Evolutionary conservation across 2,329 filamentous ascomycete species (phyloP).

Genomic region (Nothophaeocryptopus gaeumannii): DNA sequence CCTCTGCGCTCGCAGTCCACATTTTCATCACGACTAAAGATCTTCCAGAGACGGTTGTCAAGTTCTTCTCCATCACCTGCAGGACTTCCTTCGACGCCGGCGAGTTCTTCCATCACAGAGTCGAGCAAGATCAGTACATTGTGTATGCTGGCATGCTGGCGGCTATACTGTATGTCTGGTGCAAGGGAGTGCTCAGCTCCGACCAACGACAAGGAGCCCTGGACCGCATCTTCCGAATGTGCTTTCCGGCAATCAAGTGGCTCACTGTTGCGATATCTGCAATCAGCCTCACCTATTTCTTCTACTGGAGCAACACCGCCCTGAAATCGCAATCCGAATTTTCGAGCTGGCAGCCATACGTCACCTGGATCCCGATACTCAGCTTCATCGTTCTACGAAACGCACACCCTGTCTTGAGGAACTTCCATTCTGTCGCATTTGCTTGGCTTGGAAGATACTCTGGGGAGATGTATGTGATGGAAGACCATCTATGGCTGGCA

Average conservation of each 20-base stretch:
- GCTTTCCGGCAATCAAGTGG: slow-evolving; percentile 25
- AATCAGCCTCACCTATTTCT: slow-evolving; percentile 32
- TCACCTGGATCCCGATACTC: slow-evolving; percentile 55
- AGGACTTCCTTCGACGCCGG: slow-evolving; percentile 49
- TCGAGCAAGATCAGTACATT: slow-evolving; percentile 54
- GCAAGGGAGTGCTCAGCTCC: slow-evolving; percentile 17
- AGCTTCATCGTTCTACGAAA: slow-evolving; percentile 55
- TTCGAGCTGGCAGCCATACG: slow-evolving; percentile 52
- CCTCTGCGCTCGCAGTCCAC: slow-evolving; percentile 45
- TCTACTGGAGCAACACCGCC: slow-evolving; percentile 30
- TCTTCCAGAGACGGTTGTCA: slow-evolving; percentile 44
- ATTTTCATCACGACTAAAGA: slow-evolving; percentile 39
- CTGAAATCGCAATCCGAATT: slow-evolving; percentile 43
- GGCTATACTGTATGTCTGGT: slow-evolving; percentile 43
- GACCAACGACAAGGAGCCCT: slow-evolving; percentile 6
- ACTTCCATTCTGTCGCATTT: slow-evolving; percentile 47
- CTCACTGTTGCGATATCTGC: slow-evolving; percentile 8
- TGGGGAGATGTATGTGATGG: slow-evolving; percentile 59
- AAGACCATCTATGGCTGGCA: slow-evolving; percentile 62
- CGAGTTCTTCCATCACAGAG: slow-evolving; percentile 50
- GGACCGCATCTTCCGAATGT: slow-evolving; percentile 10
- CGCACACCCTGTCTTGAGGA: slow-evolving; percentile 41
- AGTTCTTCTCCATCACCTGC: slow-evolving; percentile 42
- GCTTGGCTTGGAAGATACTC: slow-evolving; percentile 57
- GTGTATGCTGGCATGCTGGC: slow-evolving; percentile 57